These are phyloP conservation scores for Thalassiosira livingstoniorum DNA, from an alignment of 352 stramenopile genomes.

Conservation along the genomic window DNA sequence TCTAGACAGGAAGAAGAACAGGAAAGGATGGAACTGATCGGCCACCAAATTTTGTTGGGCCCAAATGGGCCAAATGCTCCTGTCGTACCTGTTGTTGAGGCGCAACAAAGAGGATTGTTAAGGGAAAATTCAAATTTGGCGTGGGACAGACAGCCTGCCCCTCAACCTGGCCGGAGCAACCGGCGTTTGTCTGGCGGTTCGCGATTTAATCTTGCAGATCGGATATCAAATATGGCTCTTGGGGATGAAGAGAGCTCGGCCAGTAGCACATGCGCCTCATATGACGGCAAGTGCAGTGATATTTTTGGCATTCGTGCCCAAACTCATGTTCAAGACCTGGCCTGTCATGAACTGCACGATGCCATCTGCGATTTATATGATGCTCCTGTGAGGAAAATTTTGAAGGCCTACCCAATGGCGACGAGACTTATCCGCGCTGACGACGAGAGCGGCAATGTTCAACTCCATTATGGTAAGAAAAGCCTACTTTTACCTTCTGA, in stretches of 20 bases:
- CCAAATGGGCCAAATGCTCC: neutral
- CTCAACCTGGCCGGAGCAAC: neutral
- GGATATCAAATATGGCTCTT: slow-evolving; percentile 27
- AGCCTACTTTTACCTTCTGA: too few relatives aligned
- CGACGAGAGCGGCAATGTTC: slow-evolving; percentile 19
- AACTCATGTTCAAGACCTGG: slow-evolving; percentile 4
- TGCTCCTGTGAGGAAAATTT: slow-evolving; percentile 5
- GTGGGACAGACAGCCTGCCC: slow-evolving; percentile 2
- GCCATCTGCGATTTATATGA: slow-evolving; percentile 19
- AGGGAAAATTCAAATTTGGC: neutral
- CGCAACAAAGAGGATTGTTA: neutral
- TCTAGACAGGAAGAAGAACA: slow-evolving; percentile 8
- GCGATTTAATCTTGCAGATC: slow-evolving; percentile 9
- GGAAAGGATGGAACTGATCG: neutral
- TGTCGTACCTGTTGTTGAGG: neutral
- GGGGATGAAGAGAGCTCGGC: neutral
- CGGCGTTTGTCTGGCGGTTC: neutral
- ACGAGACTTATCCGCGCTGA: slow-evolving; percentile 17
- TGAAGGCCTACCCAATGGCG: slow-evolving; percentile 19
- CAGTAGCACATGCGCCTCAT: slow-evolving; percentile 8
- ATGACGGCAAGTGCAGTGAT: slow-evolving; percentile 20
- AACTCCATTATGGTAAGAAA: slow-evolving; percentile 32
- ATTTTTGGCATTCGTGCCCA: slow-evolving; percentile 4
- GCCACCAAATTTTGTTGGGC: neutral
- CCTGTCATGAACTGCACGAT: neutral